Evolutionary conservation across 1,139 yeast genomes (phyloP).

Genomic region (Wickerhamomyces sp.): DNA sequence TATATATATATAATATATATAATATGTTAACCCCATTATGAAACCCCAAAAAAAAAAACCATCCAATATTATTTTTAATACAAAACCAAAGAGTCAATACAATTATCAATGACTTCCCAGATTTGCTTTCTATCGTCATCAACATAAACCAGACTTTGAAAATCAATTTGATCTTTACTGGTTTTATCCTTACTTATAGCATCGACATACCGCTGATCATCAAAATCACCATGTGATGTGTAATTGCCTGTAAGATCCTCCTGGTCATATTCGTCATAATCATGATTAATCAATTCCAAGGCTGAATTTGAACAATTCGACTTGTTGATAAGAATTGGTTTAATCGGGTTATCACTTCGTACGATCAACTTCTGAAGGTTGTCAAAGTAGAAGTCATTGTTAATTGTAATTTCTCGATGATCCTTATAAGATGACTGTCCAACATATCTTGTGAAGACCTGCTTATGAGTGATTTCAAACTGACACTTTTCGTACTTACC

Average conservation of each 20-base stretch:
- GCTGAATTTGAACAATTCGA: slow-evolving; percentile 5
- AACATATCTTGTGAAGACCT: neutral
- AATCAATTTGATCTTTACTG: slow-evolving; percentile 26
- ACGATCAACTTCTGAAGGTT: neutral
- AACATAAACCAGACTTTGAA: slow-evolving; percentile 48
- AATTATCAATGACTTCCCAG: slow-evolving; percentile 48
- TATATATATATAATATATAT: too few species aligned
- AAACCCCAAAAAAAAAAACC: neutral
- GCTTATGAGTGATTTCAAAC: slow-evolving; percentile 1
- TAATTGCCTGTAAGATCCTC: too few species aligned
- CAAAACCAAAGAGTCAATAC: slow-evolving; percentile 33
- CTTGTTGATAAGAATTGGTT: slow-evolving; percentile 10
- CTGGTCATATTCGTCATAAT: slow-evolving; percentile 1
- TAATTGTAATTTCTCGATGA: neutral
- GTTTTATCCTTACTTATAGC: too few species aligned
- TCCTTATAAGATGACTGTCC: neutral
- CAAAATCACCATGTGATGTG: neutral
- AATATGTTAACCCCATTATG: neutral
- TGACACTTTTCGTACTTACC: slow-evolving; percentile 38
- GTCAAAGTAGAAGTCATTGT: slow-evolving; percentile 4
- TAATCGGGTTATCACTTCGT: neutral
- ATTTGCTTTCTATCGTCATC: slow-evolving; percentile 34
- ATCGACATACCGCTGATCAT: neutral
- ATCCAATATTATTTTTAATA: slow-evolving; percentile 10
- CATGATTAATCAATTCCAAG: slow-evolving; percentile 1